Evolutionary conservation across 1,284 basidiomycete species (phyloP), one percentile per base, ranked within the genome.

Genomic region (Neonothopanus nambi): DNA sequence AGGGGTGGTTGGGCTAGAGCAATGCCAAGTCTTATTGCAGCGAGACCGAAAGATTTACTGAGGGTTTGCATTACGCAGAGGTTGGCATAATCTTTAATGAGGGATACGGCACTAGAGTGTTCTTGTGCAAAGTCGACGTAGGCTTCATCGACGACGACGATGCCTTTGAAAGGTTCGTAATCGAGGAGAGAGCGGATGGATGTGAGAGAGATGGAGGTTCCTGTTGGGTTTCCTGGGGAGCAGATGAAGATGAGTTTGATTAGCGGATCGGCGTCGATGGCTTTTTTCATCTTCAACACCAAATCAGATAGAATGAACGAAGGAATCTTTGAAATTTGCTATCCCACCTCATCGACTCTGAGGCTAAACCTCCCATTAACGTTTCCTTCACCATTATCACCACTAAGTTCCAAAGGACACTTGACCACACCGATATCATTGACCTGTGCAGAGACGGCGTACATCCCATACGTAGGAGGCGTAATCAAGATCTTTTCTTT

Each of bases 391-490:
- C 87, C 87, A 6, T 67, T 57, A 2, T 65, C 67, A 3, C 77
- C 81, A 17, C 67, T 71, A 15, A 93, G 77, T 53, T 90, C 80
- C 5, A 99, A 72, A 3, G 89, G 87, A 3, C 93, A 87, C 65
- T 90, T 87, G 48, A 95, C 84, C 3, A 97, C 75, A 0, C 82
- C 89, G 3, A 98, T 78, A 66, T 99, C 97, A 67, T 99, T 99
- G 50, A 99, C 88, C 62, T 95, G 89, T 6, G 96, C 97, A 57
- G 91, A 94, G 1, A 99, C 96, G 17, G 79, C 71, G 73, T 99
- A 99, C 96, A 99, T 99, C 20, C 96, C 96, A 67, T 99, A 99
- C 6, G 96, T 98, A 2, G 97, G 97, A 2, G 96, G 97, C 5
- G 89, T 93, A 38, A 85, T 89, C 62, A 96, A 68, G 33, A 95